These are phyloP conservation scores for Wolfiporia cocos DNA, from an alignment of 1,284 basidiomycete species.

Conservation along the genomic window DNA sequence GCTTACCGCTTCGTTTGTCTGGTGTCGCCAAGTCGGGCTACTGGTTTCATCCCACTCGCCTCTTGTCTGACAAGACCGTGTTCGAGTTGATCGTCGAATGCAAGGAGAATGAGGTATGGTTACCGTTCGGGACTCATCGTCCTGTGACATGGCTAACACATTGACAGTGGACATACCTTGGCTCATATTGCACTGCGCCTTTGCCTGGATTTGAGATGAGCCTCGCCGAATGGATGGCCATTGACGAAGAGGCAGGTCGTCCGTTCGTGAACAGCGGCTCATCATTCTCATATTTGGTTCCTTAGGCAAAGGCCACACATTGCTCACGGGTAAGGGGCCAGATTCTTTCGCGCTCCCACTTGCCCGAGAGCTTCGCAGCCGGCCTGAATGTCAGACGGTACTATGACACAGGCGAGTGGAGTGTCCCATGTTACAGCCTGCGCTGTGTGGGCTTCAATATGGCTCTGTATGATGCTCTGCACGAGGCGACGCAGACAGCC, in stretches of 20 bases:
- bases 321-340: constrained; percentile 17
- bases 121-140: not conserved
- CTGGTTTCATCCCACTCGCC: constrained; percentile 22
- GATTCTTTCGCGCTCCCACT: constrained; percentile 8
- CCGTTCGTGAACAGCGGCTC: too few relatives aligned
- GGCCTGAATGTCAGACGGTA: constrained; percentile 16
- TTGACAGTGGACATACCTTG: constrained; percentile 24
- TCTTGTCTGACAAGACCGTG: constrained; percentile 1
- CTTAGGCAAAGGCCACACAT: constrained; percentile 20
- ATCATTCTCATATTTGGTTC: not conserved
- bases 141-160: not conserved
- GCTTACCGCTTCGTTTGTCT: constrained; percentile 19
- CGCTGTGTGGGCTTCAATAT: constrained; percentile 24
- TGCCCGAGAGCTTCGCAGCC: constrained; percentile 4
- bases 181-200: constrained; percentile 15
- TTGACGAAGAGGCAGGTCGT: constrained; percentile 19
- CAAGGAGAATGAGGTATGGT: not conserved
- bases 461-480: constrained; percentile 17
- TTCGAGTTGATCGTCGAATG: constrained; percentile 24
- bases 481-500: not conserved
- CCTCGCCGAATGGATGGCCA: constrained; percentile 23
- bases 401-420: constrained; percentile 24
- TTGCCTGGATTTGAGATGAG: constrained; percentile 21
- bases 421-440: constrained; percentile 23
- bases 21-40: constrained; percentile 19